These are phyloP conservation scores for Fusarium sp. DNA, from an alignment of 2,329 filamentous ascomycete species.

Conservation along the genomic window DNA sequence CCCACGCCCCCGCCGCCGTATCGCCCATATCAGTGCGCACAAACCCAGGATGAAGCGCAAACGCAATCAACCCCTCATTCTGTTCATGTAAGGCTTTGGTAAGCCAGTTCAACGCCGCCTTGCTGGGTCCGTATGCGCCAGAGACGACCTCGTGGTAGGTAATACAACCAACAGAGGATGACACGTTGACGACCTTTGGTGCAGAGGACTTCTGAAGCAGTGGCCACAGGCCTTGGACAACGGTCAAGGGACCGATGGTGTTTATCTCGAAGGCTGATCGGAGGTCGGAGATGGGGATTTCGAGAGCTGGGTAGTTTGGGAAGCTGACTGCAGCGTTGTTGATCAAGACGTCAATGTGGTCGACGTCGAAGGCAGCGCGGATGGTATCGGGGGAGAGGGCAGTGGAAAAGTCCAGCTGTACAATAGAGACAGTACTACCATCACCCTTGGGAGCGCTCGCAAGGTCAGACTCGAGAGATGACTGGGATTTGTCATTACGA, in stretches of 20 bases:
- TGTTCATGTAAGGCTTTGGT: conserved; percentile 49
- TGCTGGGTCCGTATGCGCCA: conserved; percentile 53
- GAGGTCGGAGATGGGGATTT: conserved; percentile 51
- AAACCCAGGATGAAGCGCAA: conserved; percentile 56
- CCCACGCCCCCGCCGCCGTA: conserved; percentile 50
- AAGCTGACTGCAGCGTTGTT: conserved; percentile 60
- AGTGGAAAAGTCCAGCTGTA: conserved; percentile 53
- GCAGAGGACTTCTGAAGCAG: conserved; percentile 49
- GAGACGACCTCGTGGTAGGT: conserved; percentile 46
- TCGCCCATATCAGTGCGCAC: conserved; percentile 51
- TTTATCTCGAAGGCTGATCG: conserved; percentile 59
- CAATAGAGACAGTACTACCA: conserved; percentile 49
- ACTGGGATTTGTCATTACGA: conserved; percentile 42
- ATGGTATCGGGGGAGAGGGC: conserved; percentile 43
- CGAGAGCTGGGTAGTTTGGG: conserved; percentile 45
- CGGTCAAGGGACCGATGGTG: conserved; percentile 53
- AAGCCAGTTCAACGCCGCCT: conserved; percentile 53
- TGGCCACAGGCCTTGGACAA: conserved; percentile 49
- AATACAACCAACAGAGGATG: conserved; percentile 53
- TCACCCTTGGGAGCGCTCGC: conserved; percentile 42
- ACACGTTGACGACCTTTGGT: conserved; percentile 54
- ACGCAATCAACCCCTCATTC: conserved; percentile 40
- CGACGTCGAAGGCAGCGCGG: conserved; percentile 48
- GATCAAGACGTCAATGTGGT: conserved; percentile 62
- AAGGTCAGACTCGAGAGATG: conserved; percentile 32